Conservation (phyloP, 106 monocot genomes). For the Vanilla planifolia region DNA sequence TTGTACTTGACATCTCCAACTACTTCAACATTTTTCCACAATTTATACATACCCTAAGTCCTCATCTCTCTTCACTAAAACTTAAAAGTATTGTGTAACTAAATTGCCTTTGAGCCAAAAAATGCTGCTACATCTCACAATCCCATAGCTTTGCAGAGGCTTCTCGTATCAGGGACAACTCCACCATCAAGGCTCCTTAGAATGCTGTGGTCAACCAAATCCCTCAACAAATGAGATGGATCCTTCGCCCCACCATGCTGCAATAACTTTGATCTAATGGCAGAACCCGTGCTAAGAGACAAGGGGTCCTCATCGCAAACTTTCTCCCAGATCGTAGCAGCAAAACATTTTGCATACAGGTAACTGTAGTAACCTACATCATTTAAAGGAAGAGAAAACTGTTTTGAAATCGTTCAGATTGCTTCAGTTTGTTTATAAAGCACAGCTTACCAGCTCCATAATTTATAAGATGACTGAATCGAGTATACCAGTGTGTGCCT, state of each 20-base stretch:
- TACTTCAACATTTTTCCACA: no score
- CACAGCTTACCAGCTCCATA: constrained; percentile 73
- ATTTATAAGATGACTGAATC: constrained; percentile 83
- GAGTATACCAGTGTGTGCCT: constrained; percentile 87
- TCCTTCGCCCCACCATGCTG: constrained; percentile 78
- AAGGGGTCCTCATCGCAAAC: constrained; percentile 77
- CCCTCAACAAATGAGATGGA: constrained; percentile 47
- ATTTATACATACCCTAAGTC: no score
- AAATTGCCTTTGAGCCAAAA: not conserved
- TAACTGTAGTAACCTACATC: constrained; percentile 86
- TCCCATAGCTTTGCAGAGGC: constrained; percentile 48
- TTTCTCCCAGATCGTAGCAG: constrained; percentile 81
- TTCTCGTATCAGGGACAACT: constrained; percentile 55
- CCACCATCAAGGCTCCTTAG: constrained; percentile 41
- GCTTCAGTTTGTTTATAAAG: not conserved
- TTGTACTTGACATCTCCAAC: no score
- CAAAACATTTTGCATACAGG: constrained; percentile 85
- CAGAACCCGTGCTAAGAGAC: constrained; percentile 44
- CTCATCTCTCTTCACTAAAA: no score
- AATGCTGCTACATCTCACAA: constrained; percentile 6
- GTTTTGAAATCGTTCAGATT: no score
- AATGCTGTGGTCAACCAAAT: constrained; percentile 40
- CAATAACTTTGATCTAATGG: constrained; percentile 55
- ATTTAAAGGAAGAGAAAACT: not conserved
- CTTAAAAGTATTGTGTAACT: no score